Base-by-base conservation (phyloP, 179 eudicot species). In the Corrigiola litoralis region DNA sequence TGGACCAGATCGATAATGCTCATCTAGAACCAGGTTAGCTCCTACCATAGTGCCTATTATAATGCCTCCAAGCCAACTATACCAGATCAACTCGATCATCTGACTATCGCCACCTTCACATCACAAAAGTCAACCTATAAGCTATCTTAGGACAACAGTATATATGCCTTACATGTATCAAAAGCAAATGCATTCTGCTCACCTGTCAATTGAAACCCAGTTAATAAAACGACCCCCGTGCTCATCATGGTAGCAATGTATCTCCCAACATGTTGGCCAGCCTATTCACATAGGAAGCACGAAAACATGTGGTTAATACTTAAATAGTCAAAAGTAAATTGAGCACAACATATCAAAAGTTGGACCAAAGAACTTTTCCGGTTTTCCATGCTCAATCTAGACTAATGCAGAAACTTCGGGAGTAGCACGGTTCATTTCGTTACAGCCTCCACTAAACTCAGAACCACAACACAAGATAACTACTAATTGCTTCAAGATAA, bases 1-100 rank as follows among this genome's bases (percentile, higher is more conserved):
- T 29, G 99, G 99, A 55, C 99, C 97, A 59, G 97, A 90, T 77
- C 96, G 84, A 71, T 89, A 79, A 66, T 86, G 89, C 68, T 94
- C 99, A 3, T 94, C 97, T 36, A 94, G 71, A 34, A 94, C 99
- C 94, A 90, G 82, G 75, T 94, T 94, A 38, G 97, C 77, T 61
- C 99, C 99, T 14, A 94, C 87, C 99, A 94, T 94, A 17, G 99
- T 88, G 28, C 99, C 99, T 51, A 94, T 94, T 41, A 94, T 86
- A 31, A 94, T 68, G 62, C 99, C 99, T 67, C 97, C 99, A 60
- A 90, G 96, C 99, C 97, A 94, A 70, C 99, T 94, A 77, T 94
- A 94, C 99, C 99, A 94, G 71, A 94, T 80, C 82, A 94, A 75
- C 72, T 71, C 85, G 79, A 86, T 77, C 99, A 90, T 73, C 78